Evolutionary conservation across 176 grass and related monocot species (phyloP).

Genomic region (Musa troglodytarum): DNA sequence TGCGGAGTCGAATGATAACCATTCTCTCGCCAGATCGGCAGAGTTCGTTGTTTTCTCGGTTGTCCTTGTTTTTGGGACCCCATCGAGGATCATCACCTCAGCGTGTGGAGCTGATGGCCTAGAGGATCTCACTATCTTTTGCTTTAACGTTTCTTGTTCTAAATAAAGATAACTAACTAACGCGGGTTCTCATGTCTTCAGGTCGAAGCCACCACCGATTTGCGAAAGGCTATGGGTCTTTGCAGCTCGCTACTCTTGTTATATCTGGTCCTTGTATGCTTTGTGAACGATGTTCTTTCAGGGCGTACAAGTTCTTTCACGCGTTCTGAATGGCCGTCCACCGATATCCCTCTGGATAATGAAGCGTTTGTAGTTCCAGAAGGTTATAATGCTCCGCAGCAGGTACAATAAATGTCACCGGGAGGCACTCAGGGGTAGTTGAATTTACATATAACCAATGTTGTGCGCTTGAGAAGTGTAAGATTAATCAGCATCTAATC

Average conservation of each 20-base stretch:
- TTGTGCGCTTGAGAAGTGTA: too few species aligned
- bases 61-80: too few species aligned
- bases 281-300: conserved; percentile 31
- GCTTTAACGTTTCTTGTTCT: too few species aligned
- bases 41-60: too few species aligned
- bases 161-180: too few species aligned
- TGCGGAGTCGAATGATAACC: too few species aligned
- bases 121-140: too few species aligned
- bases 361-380: conserved; percentile 62
- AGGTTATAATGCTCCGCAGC: conserved; percentile 78
- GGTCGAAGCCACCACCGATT: background rate
- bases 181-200: background rate
- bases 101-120: too few species aligned
- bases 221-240: conserved; percentile 31
- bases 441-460: too few species aligned
- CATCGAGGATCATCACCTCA: too few species aligned
- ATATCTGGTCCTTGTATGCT: conserved; percentile 30
- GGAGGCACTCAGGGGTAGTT: background rate
- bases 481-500: background rate
- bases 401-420: conserved; percentile 30
- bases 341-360: conserved; percentile 71
- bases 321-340: conserved; percentile 60
- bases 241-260: conserved; percentile 15
- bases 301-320: conserved; percentile 65
- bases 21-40: too few species aligned